These are phyloP conservation scores for Starmerella bombicola DNA, from an alignment of 805 yeast species.

Conservation along the genomic window DNA sequence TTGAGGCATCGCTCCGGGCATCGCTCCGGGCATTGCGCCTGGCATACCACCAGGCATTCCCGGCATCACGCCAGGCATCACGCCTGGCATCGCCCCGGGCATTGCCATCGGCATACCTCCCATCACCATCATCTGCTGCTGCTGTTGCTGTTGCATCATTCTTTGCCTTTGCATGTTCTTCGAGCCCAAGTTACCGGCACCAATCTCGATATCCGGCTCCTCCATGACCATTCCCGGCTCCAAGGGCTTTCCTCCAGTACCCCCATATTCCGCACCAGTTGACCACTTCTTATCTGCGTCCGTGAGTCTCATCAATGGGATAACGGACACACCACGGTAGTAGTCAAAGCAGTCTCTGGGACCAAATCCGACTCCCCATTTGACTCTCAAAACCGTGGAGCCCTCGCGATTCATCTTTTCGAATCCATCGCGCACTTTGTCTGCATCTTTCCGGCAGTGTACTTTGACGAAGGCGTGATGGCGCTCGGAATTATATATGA, in stretches of 20 bases:
- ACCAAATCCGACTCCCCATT: conserved; percentile 99
- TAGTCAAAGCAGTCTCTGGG: conserved; percentile 98
- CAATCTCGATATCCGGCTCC: conserved; percentile 96
- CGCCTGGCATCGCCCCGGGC: conserved; percentile 20
- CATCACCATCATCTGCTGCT: conserved; percentile 14
- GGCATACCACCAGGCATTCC: conserved; percentile 21
- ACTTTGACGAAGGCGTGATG: conserved; percentile 95
- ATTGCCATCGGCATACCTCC: conserved; percentile 18
- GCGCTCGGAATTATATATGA: conserved; percentile 74
- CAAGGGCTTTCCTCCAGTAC: conserved; percentile 79
- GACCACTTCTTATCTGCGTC: conserved; percentile 92
- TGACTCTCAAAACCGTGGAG: conserved; percentile 54
- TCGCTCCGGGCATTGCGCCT: conserved; percentile 5
- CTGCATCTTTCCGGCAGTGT: conserved; percentile 85
- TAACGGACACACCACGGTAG: conserved; percentile 75
- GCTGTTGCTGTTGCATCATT: conserved; percentile 15
- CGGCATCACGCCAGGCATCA: conserved; percentile 19
- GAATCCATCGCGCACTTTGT: conserved; percentile 59
- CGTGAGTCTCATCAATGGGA: conserved; percentile 76
- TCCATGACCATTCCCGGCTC: conserved; percentile 73
- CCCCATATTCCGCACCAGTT: conserved; percentile 88
- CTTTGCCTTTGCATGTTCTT: conserved; percentile 9
- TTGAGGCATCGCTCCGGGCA: conserved; percentile 12
- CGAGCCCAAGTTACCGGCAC: conserved; percentile 62
- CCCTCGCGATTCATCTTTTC: conserved; percentile 47